Evolutionary conservation across 2,329 filamentous ascomycete species (phyloP).

Genomic region (Botrytis paeoniae): DNA sequence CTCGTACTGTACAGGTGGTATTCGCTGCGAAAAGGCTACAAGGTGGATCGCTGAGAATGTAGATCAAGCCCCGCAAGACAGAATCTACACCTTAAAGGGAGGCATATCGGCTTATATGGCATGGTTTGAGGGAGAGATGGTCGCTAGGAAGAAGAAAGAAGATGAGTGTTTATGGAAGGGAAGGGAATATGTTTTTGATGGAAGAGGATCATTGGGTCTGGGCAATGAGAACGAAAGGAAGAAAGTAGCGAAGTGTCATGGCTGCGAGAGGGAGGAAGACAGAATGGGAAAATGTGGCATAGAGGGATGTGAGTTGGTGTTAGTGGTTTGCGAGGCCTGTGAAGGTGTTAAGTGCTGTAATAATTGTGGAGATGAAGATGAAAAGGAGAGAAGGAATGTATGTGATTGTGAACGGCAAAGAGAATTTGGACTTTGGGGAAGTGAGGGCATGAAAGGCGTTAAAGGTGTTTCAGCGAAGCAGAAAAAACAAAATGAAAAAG

Average conservation of each 20-base stretch:
- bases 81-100: conserved; percentile 36
- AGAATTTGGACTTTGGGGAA: conserved; percentile 36
- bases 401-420: conserved; percentile 36
- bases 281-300: conserved; percentile 36
- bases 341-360: conserved; percentile 34
- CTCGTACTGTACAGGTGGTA: conserved; percentile 39
- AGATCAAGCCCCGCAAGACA: conserved; percentile 25
- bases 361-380: conserved; percentile 31
- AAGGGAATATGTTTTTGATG: conserved; percentile 39
- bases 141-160: conserved; percentile 29
- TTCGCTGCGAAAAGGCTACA: conserved; percentile 38
- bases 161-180: conserved; percentile 36
- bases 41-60: conserved; percentile 36
- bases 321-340: conserved; percentile 36
- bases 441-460: conserved; percentile 17
- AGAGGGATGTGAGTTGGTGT: conserved; percentile 35
- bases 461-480: conserved; percentile 19
- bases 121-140: conserved; percentile 39
- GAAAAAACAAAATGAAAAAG: conserved; percentile 25
- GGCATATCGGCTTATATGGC: conserved; percentile 37
- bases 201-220: conserved; percentile 34
- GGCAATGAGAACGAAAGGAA: conserved; percentile 11
- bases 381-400: conserved; percentile 26
- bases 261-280: conserved; percentile 29
- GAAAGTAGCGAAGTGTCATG: conserved; percentile 36